These are phyloP conservation scores for Nemania sp. DNA, from an alignment of 2,329 filamentous ascomycete genomes.

Conservation along the genomic window DNA sequence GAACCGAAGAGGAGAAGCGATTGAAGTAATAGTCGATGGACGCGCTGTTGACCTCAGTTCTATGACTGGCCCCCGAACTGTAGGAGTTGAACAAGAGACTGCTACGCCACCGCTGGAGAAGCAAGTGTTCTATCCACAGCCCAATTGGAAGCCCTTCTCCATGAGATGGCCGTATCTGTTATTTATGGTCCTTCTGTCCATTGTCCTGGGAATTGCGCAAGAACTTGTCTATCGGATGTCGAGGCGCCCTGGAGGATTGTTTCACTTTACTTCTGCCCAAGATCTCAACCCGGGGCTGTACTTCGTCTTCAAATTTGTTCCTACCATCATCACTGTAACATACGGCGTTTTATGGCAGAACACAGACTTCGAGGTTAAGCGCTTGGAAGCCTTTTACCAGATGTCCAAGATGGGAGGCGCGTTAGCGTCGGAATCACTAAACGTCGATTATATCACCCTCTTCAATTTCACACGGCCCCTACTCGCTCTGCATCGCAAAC, in stretches of 20 bases:
- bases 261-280: constrained; percentile 53
- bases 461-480: constrained; percentile 68
- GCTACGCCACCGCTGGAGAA: constrained; percentile 46
- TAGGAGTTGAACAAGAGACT: constrained; percentile 42
- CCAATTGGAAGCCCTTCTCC: constrained; percentile 68
- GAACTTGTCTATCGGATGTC: constrained; percentile 61
- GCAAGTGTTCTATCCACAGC: constrained; percentile 62
- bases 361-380: constrained; percentile 66
- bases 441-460: constrained; percentile 73
- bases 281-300: constrained; percentile 57
- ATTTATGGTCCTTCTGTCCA: constrained; percentile 56
- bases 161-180: constrained; percentile 66
- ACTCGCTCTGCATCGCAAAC: constrained; percentile 61
- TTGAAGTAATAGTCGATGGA: constrained; percentile 60
- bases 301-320: constrained; percentile 66
- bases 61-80: constrained; percentile 49
- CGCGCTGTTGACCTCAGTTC: constrained; percentile 55
- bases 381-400: constrained; percentile 69
- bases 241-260: constrained; percentile 44
- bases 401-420: constrained; percentile 63
- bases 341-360: constrained; percentile 70
- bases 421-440: constrained; percentile 67
- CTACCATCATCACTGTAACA: constrained; percentile 62
- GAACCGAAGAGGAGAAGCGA: constrained; percentile 61
- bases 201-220: constrained; percentile 54